phyloP scores from a whole-genome alignment of 345 rosid species.

The Theobroma cacao region DNA sequence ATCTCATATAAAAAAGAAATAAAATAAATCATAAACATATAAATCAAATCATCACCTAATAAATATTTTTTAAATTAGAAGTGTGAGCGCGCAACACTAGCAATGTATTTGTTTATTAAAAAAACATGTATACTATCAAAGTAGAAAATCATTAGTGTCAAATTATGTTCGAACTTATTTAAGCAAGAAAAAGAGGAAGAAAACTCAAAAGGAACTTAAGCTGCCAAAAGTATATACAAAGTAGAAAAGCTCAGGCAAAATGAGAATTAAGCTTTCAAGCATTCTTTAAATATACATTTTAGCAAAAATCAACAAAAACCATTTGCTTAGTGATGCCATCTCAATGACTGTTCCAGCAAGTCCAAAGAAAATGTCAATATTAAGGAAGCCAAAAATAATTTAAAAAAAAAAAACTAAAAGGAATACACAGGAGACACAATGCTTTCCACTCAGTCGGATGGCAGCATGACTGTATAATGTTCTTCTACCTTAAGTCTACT shows the following conservation, averaged over 20 bases:
- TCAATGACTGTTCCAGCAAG: not conserved
- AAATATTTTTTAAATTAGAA: no score
- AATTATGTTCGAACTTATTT: no score
- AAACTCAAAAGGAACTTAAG: no score
- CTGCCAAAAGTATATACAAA: not conserved
- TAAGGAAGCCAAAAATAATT: no score
- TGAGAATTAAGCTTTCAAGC: not conserved
- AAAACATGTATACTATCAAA: no score
- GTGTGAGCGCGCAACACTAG: no score
- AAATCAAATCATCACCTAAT: no score
- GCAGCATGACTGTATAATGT: not conserved
- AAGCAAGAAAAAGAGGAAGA: no score
- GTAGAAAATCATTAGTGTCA: no score
- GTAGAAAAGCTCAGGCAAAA: not conserved
- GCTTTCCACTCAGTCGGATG: not conserved
- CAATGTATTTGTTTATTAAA: no score
- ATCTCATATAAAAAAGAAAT: no score
- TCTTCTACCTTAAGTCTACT: slow-evolving; percentile 16
- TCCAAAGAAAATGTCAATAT: not conserved
- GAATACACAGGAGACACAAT: not conserved
- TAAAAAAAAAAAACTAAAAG: not conserved
- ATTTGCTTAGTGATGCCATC: not conserved
- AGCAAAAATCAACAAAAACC: not conserved
- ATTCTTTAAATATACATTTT: not conserved
- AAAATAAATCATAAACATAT: no score